Base-by-base conservation (phyloP, 345 rosid genomes). In the Arabis alpina region DNA sequence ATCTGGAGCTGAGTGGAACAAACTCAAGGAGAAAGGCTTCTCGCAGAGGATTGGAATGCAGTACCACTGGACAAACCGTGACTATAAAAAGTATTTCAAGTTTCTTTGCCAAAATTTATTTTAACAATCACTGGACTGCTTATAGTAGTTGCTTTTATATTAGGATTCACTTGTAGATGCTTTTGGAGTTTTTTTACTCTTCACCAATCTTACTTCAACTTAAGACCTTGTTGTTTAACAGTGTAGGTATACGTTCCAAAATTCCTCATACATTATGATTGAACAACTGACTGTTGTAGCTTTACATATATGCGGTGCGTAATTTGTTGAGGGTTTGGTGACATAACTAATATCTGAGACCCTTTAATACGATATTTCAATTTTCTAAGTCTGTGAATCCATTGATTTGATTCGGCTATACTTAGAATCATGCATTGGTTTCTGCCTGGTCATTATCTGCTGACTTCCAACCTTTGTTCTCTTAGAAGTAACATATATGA, bases 1-100 rank as follows among this genome's bases (percentile, higher is more conserved):
- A 6, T 85, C 93, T 57, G 96, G 90, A 80, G 66, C 74, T 10
- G 94, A 93, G 76, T 93, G 98, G 96, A 54, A 74, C 50, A 81
- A 70, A 79, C 65, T 87, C 72, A 84, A 75, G 64, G 86, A 84
- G 40, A 80, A 84, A 61, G 98, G 97, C 50, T 93, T 93, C 69
- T 71, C 86, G 10, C 94, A 83, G 80, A 86, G 97, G 79, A 83
- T 84, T 57, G 97, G 97, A 50, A 88, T 93, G 98, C 98, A 93
- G 73, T 93, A 93, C 23, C 98, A 93, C 74, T 93, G 98, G 98
- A 81, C 76, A 55, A 93, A 93, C 60, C 92, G 80, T 64, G 89
- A 85, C 77, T 93, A 93, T 65, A 86, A 87, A 73, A 80, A 64
- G 98, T 90, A 51, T 77, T 83, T 80, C 41, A 44, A 70, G 32